Base-by-base conservation (phyloP, 176 grass and related monocot genomes). In the Phoenix dactylifera region DNA sequence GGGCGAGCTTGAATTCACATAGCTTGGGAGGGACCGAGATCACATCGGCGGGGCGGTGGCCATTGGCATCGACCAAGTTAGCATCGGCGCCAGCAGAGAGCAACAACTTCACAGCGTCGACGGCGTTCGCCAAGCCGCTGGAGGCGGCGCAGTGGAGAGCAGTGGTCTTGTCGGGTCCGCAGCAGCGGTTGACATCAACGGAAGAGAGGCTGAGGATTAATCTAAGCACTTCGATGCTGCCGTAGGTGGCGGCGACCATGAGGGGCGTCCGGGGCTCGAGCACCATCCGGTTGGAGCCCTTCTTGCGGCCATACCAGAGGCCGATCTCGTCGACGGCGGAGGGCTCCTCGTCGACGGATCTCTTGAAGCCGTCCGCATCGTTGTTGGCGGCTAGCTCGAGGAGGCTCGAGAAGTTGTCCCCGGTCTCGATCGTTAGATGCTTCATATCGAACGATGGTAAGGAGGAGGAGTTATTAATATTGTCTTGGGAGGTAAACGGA, bases 171-270 rank as follows among this genome's bases (percentile, higher is more conserved):
- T 92, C 88, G 7, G 72, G 51, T n/a, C 65, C 52, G n/a, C 79
- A 84, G 18, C 76, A 55, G 51, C 79, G 73, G 70, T 83, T 83
- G 57, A 72, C 76, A 15, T 92, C 72, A 18, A 86, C 79, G 15
- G 83, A 83, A 10, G 79, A 50, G n/a, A 87, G 20, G 18, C 83
- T 67, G 17, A 92, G 57, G 19, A 92, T 56, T 17, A 83, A 60
- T 16, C 65, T 57, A 10, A 92, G 68, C 5, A 60, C 74, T 17
- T 54, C 50, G 48, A 84, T 79, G 67, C 72, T 86, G 35, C 88
- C 88, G n/a, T 92, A 87, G 52, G 83, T 87, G 66, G 88, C 76
- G 4, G 83, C 80, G 15, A 92, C 83, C 88, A 92, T 92, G 22
- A 92, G 73, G 14, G 88, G 88, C 12, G 88, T 92, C 32, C 83